phyloP scores from a whole-genome alignment of 257 asterid species.

The Leptodermis oblonga region DNA sequence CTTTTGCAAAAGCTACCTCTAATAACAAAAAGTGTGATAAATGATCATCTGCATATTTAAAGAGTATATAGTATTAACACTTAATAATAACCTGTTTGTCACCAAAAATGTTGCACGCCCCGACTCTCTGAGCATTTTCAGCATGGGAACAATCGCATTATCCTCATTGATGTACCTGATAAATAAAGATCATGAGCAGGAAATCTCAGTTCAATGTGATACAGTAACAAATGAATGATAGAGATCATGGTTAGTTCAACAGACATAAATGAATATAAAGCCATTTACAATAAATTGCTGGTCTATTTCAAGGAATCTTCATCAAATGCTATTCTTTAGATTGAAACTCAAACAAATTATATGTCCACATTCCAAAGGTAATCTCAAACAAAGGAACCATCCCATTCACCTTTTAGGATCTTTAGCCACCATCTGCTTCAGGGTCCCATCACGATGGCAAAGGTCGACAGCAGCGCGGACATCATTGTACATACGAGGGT shows the following conservation, averaged over 20 bases:
- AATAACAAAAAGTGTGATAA: neutral
- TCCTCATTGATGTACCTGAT: conserved; percentile 83
- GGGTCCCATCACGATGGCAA: conserved; percentile 99
- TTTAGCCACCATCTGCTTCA: conserved; percentile 90
- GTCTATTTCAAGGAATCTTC: neutral
- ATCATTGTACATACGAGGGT: conserved; percentile 79
- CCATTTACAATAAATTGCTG: neutral
- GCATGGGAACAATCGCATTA: conserved; percentile 79
- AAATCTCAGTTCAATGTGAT: neutral
- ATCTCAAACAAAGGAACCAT: conserved; percentile 1
- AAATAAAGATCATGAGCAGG: conserved; percentile 23
- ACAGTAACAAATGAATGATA: neutral
- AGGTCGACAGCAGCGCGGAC: conserved; percentile 97
- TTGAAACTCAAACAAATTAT: neutral
- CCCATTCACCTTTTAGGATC: conserved; percentile 75
- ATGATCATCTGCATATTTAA: neutral
- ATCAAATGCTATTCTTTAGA: neutral
- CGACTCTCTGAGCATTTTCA: conserved; percentile 89
- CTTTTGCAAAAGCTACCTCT: neutral
- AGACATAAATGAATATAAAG: neutral
- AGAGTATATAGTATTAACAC: neutral
- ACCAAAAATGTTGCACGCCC: conserved; percentile 94
- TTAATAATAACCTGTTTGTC: conserved; percentile 71
- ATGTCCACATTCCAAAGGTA: neutral
- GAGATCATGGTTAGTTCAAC: neutral